A percentile compares a stretch with the other conserved stretches of the same genome.
phyloP scores from a whole-genome alignment of 306 rosid genomes.

The Fragaria nilgerrensis region DNA sequence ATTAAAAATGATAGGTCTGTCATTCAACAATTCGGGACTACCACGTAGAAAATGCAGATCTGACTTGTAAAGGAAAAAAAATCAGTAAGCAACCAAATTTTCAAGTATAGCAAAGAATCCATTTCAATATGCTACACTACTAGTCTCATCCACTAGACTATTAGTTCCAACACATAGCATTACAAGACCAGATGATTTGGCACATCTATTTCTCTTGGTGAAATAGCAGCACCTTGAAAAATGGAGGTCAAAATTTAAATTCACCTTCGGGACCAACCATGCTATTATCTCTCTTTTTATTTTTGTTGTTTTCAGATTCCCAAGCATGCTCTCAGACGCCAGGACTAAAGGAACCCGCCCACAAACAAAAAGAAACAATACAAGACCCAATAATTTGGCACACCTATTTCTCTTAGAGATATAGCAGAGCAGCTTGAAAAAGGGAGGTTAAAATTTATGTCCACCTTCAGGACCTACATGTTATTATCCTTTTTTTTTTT shows the following conservation, averaged over 20 bases:
- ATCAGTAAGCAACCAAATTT: background rate
- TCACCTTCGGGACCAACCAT: background rate
- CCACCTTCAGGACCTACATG: background rate
- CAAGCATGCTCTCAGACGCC: background rate
- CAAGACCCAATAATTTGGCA: background rate
- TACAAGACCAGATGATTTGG: background rate
- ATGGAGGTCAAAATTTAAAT: background rate
- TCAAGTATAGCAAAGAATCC: background rate
- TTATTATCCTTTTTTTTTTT: too few species aligned
- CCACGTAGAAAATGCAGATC: background rate
- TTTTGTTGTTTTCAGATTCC: background rate
- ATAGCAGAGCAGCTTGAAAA: too few species aligned
- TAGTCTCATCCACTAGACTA: background rate
- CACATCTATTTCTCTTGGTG: background rate
- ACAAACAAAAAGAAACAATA: too few species aligned
- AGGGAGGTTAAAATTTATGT: too few species aligned
- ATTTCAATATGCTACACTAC: too few species aligned
- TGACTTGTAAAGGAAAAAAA: background rate
- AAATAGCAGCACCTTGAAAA: background rate
- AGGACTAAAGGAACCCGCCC: background rate
- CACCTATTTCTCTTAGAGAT: too few species aligned
- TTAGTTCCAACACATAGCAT: background rate
- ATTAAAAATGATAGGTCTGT: conserved; percentile 10
- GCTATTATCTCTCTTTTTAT: background rate
- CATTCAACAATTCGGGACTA: background rate